Conservation (phyloP, 495 filamentous ascomycete genomes). For the Glutinoglossum americanum region DNA sequence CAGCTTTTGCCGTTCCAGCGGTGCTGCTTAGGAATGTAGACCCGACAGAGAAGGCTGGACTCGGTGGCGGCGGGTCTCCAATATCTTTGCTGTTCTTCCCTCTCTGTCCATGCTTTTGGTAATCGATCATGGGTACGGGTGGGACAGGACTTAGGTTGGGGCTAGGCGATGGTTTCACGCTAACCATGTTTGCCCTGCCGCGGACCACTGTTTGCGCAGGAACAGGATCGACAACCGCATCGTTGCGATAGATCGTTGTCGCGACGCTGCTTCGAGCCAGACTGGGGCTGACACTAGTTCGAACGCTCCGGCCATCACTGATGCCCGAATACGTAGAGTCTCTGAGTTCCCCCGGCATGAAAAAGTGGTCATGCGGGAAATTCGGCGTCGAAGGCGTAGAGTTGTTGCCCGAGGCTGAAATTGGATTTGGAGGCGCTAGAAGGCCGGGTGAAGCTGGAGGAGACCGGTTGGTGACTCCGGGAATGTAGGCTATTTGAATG, state of each 20-base stretch:
- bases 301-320: constrained; percentile 39
- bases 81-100: background rate
- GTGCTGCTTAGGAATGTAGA: constrained; percentile 39
- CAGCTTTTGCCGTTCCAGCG: constrained; percentile 22
- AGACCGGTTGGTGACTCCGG: constrained; percentile 86
- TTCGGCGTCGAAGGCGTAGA: constrained; percentile 33
- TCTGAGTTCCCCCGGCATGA: constrained; percentile 77
- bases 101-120: constrained; percentile 22
- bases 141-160: constrained; percentile 22
- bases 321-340: constrained; percentile 63
- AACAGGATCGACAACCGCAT: constrained; percentile 56
- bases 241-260: constrained; percentile 78
- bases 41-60: constrained; percentile 37
- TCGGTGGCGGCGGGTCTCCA: constrained; percentile 17
- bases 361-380: constrained; percentile 60
- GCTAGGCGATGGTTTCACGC: constrained; percentile 39
- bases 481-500: constrained; percentile 98
- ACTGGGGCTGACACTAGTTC: constrained; percentile 33
- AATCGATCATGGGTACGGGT: constrained; percentile 32
- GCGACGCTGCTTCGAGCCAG: constrained; percentile 60
- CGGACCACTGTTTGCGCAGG: constrained; percentile 70
- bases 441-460: constrained; percentile 58
- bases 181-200: constrained; percentile 75
- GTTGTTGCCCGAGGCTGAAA: constrained; percentile 23
- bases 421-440: constrained; percentile 77